Evolutionary conservation across 495 filamentous ascomycete species (phyloP).

Genomic region (Hypoxylon lienhwacheense): DNA sequence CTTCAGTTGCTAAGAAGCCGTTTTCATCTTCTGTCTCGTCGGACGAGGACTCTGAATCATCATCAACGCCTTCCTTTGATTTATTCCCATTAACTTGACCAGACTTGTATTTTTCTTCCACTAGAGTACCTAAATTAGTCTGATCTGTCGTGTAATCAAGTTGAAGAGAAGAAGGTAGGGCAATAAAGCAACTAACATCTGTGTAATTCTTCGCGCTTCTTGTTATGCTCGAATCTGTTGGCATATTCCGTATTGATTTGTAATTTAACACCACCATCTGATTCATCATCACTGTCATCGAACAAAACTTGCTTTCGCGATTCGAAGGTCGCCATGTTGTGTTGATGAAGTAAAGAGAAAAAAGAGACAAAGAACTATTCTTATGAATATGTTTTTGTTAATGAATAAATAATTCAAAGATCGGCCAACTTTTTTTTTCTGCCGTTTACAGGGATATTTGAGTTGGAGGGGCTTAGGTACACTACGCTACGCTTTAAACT

Average conservation of each 20-base stretch:
- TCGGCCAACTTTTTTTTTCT: conserved; percentile 41
- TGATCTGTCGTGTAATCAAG: too few relatives aligned
- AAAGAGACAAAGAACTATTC: too few relatives aligned
- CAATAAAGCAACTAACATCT: conserved; percentile 59
- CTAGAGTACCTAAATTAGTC: conserved; percentile 48
- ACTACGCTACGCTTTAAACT: neutral
- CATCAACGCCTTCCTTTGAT: conserved; percentile 49
- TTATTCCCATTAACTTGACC: conserved; percentile 33
- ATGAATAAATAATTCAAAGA: conserved; percentile 1
- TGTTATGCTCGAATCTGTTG: conserved; percentile 89
- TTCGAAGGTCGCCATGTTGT: conserved; percentile 34
- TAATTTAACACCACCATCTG: conserved; percentile 59
- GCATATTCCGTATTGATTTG: conserved; percentile 93
- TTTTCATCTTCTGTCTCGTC: conserved; percentile 89
- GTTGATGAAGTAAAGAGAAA: neutral
- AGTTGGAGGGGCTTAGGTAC: conserved; percentile 14
- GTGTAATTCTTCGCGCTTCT: conserved; percentile 89
- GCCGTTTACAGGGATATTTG: conserved; percentile 10
- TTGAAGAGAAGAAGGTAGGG: neutral
- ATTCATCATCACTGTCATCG: conserved; percentile 52
- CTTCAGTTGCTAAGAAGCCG: conserved; percentile 76
- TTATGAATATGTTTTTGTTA: neutral
- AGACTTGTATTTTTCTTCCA: conserved; percentile 86
- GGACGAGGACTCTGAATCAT: conserved; percentile 61
- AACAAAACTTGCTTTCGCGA: conserved; percentile 37